Conservation (phyloP, 2,329 filamentous ascomycete species). For the Colletotrichum musicola region DNA sequence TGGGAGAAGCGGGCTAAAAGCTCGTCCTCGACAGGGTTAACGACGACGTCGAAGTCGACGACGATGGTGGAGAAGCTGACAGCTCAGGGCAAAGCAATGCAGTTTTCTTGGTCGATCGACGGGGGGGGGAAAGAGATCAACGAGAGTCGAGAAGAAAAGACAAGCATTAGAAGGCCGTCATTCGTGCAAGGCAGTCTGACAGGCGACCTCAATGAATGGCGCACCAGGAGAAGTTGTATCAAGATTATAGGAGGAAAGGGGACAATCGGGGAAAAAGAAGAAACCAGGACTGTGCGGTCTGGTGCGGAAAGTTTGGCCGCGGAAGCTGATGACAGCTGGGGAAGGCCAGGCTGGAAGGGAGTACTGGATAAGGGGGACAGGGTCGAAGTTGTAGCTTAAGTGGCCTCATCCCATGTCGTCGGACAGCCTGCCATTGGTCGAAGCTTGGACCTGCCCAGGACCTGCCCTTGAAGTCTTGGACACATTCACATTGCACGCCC, state of each 20-base stretch:
- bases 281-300: conserved; percentile 22
- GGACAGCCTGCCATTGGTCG: conserved; percentile 34
- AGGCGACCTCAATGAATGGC: conserved; percentile 35
- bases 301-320: conserved; percentile 36
- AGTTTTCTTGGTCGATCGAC: conserved; percentile 13
- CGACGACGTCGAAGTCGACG: conserved; percentile 18
- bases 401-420: conserved; percentile 49
- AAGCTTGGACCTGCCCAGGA: conserved; percentile 30
- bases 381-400: conserved; percentile 53
- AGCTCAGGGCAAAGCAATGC: not conserved
- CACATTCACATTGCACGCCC: conserved; percentile 7
- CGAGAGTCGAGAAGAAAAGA: conserved; percentile 57
- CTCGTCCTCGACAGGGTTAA: conserved; percentile 9
- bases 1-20: not conserved
- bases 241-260: conserved; percentile 25
- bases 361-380: conserved; percentile 37
- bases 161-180: conserved; percentile 55
- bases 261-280: conserved; percentile 24
- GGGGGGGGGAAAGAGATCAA: conserved; percentile 42
- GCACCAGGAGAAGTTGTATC: conserved; percentile 39
- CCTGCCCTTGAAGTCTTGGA: conserved; percentile 18
- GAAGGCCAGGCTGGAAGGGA: conserved; percentile 38
- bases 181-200: conserved; percentile 35
- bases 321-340: conserved; percentile 39
- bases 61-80: conserved; percentile 5